Conservation (phyloP, 139 green algal species). For the Auxenochlorella pyrenoidosa region DNA sequence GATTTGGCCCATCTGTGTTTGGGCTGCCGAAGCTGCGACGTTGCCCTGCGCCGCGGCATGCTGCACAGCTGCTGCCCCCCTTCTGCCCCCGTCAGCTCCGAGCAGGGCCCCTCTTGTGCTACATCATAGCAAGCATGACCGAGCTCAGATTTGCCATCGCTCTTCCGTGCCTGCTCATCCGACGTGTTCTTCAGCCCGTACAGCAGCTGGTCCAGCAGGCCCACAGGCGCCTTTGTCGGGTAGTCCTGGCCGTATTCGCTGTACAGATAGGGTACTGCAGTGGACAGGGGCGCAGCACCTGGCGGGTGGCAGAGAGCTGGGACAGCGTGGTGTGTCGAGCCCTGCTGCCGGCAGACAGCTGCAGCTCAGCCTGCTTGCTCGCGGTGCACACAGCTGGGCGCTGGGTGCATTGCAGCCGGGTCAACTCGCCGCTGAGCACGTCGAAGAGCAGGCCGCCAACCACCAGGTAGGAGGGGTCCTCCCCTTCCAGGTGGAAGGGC, state of each 20-base stretch:
- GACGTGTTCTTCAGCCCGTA: constrained; percentile 12
- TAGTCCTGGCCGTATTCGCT: constrained; percentile 89
- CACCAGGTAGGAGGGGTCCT: constrained; percentile 86
- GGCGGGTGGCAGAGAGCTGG: too few species aligned
- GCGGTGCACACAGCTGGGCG: too few species aligned
- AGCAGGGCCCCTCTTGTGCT: too few species aligned
- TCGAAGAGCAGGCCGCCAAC: constrained; percentile 64
- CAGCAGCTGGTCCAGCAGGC: constrained; percentile 81
- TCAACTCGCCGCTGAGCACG: constrained; percentile 50
- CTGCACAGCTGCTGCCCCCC: neutral
- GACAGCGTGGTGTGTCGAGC: too few species aligned
- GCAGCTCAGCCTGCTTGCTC: too few species aligned
- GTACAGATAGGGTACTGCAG: constrained; percentile 60
- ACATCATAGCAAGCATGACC: too few species aligned
- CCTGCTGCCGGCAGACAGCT: too few species aligned
- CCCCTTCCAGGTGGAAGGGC: constrained; percentile 41
- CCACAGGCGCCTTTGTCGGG: constrained; percentile 85
- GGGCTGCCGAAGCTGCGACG: too few species aligned
- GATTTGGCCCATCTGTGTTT: too few species aligned
- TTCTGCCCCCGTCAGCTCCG: too few species aligned
- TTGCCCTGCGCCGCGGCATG: neutral
- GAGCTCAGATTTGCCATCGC: too few species aligned
- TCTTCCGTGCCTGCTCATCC: neutral
- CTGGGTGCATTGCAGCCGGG: too few species aligned
- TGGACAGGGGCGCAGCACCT: neutral